Base-by-base conservation (phyloP, 2,329 filamentous ascomycete species). In the Exophiala sp. region DNA sequence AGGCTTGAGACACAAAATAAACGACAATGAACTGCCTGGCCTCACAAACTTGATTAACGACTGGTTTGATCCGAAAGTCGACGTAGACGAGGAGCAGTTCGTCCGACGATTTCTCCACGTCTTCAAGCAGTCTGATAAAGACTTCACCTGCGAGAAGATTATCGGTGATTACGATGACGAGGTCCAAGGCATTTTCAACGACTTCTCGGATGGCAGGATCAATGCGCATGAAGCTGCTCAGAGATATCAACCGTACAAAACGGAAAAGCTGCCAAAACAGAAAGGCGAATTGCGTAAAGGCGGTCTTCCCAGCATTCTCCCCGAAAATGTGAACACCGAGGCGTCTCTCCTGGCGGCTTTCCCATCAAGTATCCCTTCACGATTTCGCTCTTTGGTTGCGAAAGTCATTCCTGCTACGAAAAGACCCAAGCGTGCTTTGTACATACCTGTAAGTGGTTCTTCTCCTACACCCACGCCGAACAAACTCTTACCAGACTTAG, bases 121-220 rank as follows among this genome's bases (percentile, higher is more conserved):
- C 18, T 60, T 60, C 52, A 60, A 55, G 40, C 47, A 50, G 21
- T 48, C 57, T 10, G 45, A 50, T 42, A 50, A 57, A 39, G 57
- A 60, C 21, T 55, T 46, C 35, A 57, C 57, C 36, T 60, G 57
- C 40, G 49, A 55, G 36, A 49, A 53, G 36, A 54, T 60, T 21
- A 38, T 60, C 9, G 51, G 42, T 35, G 57, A 55, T 24, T 60
- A 60, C 35, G 57, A 60, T 32, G 51, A 50, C n/a, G 54, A 55
- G 6, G 16, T 57, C 12, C 54, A 57, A 32, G 33, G 20, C 14
- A 53, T 60, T 41, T 54, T 60, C 54, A 60, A 60, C 38, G 54
- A 60, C 20, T 60, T 60, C 36, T 54, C 57, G 24, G 57, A 60
- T 39, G 54, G 54, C 33, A 57, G 50, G 32, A 52, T 60, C 52